Conservation (phyloP, 2,329 filamentous ascomycete species). For the Verticillium isaacii region DNA sequence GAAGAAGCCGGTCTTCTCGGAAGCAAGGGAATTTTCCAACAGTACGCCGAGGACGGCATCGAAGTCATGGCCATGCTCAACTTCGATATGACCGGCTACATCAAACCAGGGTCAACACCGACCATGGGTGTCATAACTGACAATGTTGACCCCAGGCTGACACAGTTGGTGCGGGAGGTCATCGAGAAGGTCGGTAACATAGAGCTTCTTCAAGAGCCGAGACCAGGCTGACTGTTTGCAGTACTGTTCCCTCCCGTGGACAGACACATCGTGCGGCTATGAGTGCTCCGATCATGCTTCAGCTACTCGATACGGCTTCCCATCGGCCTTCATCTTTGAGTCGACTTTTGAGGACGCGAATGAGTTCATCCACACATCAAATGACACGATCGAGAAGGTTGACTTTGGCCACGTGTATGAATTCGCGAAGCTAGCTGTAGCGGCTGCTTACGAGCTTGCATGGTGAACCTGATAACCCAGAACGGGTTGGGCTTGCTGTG, state of each 20-base stretch:
- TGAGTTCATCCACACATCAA: not conserved
- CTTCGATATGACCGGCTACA: conserved; percentile 42
- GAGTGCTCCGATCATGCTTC: conserved; percentile 35
- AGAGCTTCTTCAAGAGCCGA: not conserved
- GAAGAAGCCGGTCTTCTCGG: conserved; percentile 53
- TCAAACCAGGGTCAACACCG: conserved; percentile 68
- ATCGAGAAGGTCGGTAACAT: conserved; percentile 53
- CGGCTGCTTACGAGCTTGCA: not conserved
- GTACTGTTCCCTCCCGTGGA: not conserved
- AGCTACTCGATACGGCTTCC: conserved; percentile 21
- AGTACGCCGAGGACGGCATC: conserved; percentile 32
- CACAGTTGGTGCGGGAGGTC: conserved; percentile 84
- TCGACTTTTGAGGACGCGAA: not conserved
- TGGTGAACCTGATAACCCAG: not conserved
- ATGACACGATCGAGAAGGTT: not conserved
- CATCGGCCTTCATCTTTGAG: not conserved
- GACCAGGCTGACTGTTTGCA: not conserved
- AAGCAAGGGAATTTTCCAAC: conserved; percentile 35
- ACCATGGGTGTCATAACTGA: conserved; percentile 90
- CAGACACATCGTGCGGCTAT: conserved; percentile 29
- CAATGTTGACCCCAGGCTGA: conserved; percentile 78
- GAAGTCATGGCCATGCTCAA: conserved; percentile 40
- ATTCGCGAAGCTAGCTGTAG: not conserved
- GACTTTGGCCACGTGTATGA: conserved; percentile 1
- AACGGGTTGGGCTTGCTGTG: too few relatives aligned